Evolutionary conservation across 1,284 basidiomycete species (phyloP).

Genomic region (Ceratobasidium sp.): DNA sequence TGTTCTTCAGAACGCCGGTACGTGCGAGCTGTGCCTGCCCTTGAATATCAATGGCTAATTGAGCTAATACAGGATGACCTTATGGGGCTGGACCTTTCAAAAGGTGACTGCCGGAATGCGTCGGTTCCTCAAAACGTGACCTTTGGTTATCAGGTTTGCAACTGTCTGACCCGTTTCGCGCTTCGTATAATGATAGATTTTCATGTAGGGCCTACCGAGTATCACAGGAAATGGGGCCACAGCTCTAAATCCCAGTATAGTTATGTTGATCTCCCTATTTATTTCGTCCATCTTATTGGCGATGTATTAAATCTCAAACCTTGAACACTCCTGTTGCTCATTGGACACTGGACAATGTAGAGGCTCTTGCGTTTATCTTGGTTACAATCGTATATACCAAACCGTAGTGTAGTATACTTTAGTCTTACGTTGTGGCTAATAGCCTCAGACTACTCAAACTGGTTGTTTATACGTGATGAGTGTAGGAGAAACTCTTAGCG

Average conservation of each 20-base stretch:
- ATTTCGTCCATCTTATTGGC: not conserved
- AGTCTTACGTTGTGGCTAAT: too few species aligned
- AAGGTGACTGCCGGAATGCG: slow-evolving; percentile 49
- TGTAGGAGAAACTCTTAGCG: too few species aligned
- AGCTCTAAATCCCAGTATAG: not conserved
- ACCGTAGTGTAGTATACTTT: too few species aligned
- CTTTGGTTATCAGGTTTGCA: slow-evolving; percentile 48
- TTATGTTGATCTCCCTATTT: slow-evolving; percentile 41
- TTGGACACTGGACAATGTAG: too few species aligned
- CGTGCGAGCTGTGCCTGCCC: not conserved
- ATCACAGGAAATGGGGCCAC: slow-evolving; percentile 11
- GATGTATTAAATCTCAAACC: slow-evolving; percentile 2
- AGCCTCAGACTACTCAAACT: too few species aligned
- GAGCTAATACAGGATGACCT: slow-evolving; percentile 47
- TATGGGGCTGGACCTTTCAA: slow-evolving; percentile 46
- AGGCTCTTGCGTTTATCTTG: too few species aligned
- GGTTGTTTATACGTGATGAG: too few species aligned
- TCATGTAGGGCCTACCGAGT: slow-evolving; percentile 34
- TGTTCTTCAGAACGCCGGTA: slow-evolving; percentile 50
- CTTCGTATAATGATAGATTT: too few species aligned
- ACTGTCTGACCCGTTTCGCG: not conserved
- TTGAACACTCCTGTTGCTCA: too few species aligned
- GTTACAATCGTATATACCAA: too few species aligned
- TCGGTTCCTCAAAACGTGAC: slow-evolving; percentile 51
- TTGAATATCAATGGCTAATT: not conserved